phyloP scores from a whole-genome alignment of 192 early-diverging fungal species.

The Thoreauomyces humboldtii region DNA sequence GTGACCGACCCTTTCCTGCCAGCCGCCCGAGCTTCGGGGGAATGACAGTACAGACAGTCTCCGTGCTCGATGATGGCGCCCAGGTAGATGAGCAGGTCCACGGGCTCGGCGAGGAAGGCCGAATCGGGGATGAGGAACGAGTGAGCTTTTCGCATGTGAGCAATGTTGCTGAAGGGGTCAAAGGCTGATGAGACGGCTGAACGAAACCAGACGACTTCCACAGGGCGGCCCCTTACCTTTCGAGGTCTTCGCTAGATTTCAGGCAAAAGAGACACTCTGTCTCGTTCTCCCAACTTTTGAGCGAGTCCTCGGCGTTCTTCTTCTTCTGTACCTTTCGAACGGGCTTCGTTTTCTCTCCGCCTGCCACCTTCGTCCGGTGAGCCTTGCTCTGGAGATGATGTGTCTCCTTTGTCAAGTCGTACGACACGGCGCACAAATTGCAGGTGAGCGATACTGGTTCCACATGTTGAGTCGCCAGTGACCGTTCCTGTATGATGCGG shows the following conservation, averaged over 20 bases:
- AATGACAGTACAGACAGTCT: constrained; percentile 5
- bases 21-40: constrained; percentile 8
- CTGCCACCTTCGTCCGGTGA: neutral
- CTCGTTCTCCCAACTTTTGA: neutral
- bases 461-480: too few relatives aligned
- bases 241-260: constrained; percentile 1
- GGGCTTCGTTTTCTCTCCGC: neutral
- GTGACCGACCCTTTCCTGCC: neutral
- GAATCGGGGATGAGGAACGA: constrained; percentile 5
- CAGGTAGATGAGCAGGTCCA: constrained; percentile 1
- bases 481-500: too few relatives aligned
- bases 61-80: constrained; percentile 2
- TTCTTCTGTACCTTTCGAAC: neutral
- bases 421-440: neutral
- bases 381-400: constrained; percentile 8
- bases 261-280: constrained; percentile 11
- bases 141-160: constrained; percentile 1
- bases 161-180: neutral
- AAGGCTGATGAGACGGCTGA: neutral
- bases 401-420: neutral
- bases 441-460: neutral
- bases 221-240: neutral
- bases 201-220: too few relatives aligned
- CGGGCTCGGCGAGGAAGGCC: neutral
- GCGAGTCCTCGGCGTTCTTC: neutral